phyloP scores from a whole-genome alignment of 805 yeast genomes.

The Pichia membranifaciens region DNA sequence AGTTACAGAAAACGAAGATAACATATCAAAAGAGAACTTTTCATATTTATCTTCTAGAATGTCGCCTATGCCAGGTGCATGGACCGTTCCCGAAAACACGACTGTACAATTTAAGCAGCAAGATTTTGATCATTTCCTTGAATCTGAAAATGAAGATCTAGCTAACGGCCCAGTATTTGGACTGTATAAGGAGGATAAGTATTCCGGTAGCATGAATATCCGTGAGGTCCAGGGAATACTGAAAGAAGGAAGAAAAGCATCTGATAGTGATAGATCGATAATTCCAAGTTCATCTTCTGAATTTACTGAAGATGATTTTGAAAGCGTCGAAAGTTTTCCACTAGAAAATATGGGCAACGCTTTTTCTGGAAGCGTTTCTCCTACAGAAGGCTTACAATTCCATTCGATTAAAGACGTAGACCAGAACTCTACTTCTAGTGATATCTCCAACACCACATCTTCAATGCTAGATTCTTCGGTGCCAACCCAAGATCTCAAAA shows the following conservation, averaged over 20 bases:
- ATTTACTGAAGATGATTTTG: neutral
- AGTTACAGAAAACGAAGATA: neutral
- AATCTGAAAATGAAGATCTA: neutral
- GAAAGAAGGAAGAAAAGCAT: no score
- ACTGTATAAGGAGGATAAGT: neutral
- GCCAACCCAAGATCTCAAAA: slow-evolving; percentile 7
- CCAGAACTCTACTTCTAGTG: neutral
- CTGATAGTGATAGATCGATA: neutral
- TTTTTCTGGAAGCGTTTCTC: neutral
- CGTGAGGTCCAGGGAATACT: slow-evolving; percentile 4
- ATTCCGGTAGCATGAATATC: neutral
- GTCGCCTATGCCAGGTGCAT: slow-evolving; percentile 28
- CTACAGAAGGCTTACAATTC: neutral
- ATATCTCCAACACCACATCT: slow-evolving; percentile 6
- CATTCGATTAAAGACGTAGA: neutral
- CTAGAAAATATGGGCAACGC: neutral
- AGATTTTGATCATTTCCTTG: slow-evolving; percentile 4
- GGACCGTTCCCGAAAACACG: slow-evolving; percentile 20
- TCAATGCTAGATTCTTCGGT: slow-evolving; percentile 7
- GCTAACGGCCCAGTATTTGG: neutral
- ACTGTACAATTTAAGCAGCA: neutral
- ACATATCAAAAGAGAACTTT: slow-evolving; percentile 22
- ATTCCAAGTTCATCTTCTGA: neutral
- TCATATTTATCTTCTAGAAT: slow-evolving; percentile 22
- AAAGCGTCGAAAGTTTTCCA: neutral